Percentiles rank a stretch among this genome's conserved stretches.
Conservation (phyloP, 2,329 filamentous ascomycete species). For the Monosporascus sp. region DNA sequence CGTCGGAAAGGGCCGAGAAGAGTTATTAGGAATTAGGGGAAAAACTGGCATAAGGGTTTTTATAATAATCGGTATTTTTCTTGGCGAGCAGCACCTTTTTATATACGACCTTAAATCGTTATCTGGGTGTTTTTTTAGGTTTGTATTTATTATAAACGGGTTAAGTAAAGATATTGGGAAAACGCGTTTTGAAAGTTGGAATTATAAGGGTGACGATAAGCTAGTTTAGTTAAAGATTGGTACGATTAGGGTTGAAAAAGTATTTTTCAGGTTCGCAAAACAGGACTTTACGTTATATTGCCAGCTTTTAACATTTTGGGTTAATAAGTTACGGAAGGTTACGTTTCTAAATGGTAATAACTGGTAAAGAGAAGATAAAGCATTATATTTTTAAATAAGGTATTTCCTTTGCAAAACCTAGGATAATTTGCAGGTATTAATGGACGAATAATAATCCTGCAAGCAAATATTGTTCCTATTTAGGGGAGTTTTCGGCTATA, state of each 20-base stretch:
- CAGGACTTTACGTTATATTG: neutral
- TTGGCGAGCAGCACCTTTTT: conserved; percentile 31
- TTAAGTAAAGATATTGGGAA: conserved; percentile 11
- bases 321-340: no score
- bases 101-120: conserved; percentile 39
- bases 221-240: neutral
- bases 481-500: no score
- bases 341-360: no score
- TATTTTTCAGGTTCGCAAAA: neutral
- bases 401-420: no score
- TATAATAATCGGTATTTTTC: conserved; percentile 34
- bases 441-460: no score
- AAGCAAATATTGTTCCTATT: no score
- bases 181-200: neutral
- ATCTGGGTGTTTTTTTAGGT: conserved; percentile 36
- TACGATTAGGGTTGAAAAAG: neutral
- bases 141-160: conserved; percentile 27
- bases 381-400: no score
- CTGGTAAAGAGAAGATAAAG: no score
- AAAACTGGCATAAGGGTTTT: conserved; percentile 34
- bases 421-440: no score
- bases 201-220: neutral
- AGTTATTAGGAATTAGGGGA: conserved; percentile 25
- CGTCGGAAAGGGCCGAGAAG: conserved; percentile 24
- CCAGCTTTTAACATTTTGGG: no score